Evolutionary conservation across 2,329 filamentous ascomycete genomes (phyloP), one percentile per base, ranked within the genome.

Genomic region (Penicillium polonicum): DNA sequence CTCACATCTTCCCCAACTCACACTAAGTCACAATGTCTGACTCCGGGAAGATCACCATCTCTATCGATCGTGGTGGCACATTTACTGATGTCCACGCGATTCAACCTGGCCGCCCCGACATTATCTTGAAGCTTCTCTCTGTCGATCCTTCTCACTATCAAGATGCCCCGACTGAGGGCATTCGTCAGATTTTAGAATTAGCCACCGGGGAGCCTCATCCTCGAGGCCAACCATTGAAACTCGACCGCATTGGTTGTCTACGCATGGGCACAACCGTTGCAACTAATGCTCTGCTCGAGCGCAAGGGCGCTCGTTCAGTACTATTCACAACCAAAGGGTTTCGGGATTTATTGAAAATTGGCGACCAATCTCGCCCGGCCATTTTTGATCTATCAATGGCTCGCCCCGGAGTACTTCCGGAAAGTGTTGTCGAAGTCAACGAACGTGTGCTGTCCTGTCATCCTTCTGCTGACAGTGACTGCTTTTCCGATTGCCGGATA

Each of bases 251-350:
- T 49, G 71, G 72, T 23, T 71, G 68, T 35, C 93, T 96, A 68
- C 87, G 92, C 52, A 96, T 96, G 92, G 92, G 92, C 51, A 96
- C 92, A 3, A 96, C 92, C 0, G 92, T 96, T 13, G 92, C 92
- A 5, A 96, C 92, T 0, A 96, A 96, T 73, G 92, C 92, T 0
- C 76, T 96, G 58, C 81, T 97, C 2, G 92, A 97, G 75, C 82
- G 92, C 62, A 96, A 96, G 73, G 92, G 92, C 48, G 91, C 95
- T 74, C 86, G 86, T 64, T 93, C 93, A 67, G 92, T 89, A 13
- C 83, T 97, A 74, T 85, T 96, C 2, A 91, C 94, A 8, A 96
- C 92, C 0, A 88, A 87, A 66, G 92, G 92, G 0, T 96, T 96
- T 78, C 87, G 85, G 60, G 92, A 97, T 74, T 91, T 92, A 61